phyloP scores from a whole-genome alignment of 805 yeast genomes.

The Candida tibetensis region DNA sequence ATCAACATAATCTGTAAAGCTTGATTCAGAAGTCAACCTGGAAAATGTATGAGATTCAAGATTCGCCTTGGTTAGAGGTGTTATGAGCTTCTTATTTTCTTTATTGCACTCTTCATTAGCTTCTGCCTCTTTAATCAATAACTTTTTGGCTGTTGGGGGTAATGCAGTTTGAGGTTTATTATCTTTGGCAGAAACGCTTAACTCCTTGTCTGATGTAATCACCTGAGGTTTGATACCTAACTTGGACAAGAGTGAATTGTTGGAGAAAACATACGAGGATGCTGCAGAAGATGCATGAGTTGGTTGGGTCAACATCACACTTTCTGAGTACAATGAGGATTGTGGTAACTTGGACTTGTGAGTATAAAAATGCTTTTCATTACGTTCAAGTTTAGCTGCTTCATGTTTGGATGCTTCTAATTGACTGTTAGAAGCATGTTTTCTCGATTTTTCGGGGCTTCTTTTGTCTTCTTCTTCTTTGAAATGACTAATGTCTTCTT shows the following conservation, averaged over 20 bases:
- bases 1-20: conserved; percentile 10
- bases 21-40: conserved; percentile 7
- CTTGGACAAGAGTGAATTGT: conserved; percentile 34
- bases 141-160: conserved; percentile 3
- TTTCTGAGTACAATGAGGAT: conserved; percentile 32
- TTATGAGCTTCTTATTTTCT: conserved; percentile 15
- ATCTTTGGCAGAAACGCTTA: conserved; percentile 7
- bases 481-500: conserved; percentile 41
- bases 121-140: conserved; percentile 1
- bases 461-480: conserved; percentile 17
- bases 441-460: neutral
- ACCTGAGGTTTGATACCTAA: conserved; percentile 44
- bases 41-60: conserved; percentile 24
- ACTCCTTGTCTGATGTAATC: conserved; percentile 25
- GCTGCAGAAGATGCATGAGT: conserved; percentile 20
- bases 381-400: neutral
- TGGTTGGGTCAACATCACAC: conserved; percentile 23
- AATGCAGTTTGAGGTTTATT: conserved; percentile 4
- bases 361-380: conserved; percentile 17
- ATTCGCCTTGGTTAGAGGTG: conserved; percentile 30
- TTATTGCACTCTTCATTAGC: conserved; percentile 15
- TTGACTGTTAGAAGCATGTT: neutral
- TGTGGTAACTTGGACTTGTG: conserved; percentile 31
- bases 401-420: conserved; percentile 4
- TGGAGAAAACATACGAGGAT: conserved; percentile 32